These are phyloP conservation scores for Podochytrium sp. DNA, from an alignment of 192 early-diverging fungal species.

Conservation along the genomic window DNA sequence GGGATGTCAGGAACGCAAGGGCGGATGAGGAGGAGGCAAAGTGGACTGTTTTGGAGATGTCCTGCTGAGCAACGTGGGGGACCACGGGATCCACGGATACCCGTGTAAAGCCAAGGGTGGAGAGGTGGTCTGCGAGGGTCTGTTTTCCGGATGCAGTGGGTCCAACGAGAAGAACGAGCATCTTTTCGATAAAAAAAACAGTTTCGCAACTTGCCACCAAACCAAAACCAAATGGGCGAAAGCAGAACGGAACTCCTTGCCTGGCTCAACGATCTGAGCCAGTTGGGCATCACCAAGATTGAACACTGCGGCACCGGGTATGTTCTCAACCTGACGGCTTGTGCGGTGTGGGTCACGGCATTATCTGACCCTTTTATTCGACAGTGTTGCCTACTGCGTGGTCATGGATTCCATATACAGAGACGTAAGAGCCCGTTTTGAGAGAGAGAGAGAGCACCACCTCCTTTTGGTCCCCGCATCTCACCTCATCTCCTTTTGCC, in stretches of 20 bases:
- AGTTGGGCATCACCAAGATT: conserved; percentile 89
- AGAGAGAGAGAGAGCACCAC: no score
- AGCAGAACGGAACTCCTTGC: conserved; percentile 79
- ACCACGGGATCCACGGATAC: background rate
- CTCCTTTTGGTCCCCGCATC: background rate
- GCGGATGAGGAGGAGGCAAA: conserved; percentile 67
- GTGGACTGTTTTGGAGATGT: background rate
- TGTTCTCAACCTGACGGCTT: background rate
- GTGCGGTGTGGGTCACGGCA: background rate
- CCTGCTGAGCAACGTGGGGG: background rate
- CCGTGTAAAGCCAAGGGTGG: background rate
- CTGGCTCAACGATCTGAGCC: conserved; percentile 94
- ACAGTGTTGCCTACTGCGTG: conserved; percentile 69
- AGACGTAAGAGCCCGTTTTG: conserved; percentile 44
- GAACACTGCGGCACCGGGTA: conserved; percentile 91
- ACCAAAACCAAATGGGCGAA: conserved; percentile 12
- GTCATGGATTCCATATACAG: conserved; percentile 78
- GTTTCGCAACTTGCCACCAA: background rate
- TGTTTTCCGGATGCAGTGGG: conserved; percentile 69
- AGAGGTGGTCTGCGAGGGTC: conserved; percentile 62
- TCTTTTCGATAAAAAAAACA: conserved; percentile 22
- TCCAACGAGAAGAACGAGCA: conserved; percentile 78
- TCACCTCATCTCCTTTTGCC: background rate
- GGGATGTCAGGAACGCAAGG: conserved; percentile 69
- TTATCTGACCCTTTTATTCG: background rate